Conservation (phyloP, 768 basidiomycete genomes). For the Piloderma croceum region DNA sequence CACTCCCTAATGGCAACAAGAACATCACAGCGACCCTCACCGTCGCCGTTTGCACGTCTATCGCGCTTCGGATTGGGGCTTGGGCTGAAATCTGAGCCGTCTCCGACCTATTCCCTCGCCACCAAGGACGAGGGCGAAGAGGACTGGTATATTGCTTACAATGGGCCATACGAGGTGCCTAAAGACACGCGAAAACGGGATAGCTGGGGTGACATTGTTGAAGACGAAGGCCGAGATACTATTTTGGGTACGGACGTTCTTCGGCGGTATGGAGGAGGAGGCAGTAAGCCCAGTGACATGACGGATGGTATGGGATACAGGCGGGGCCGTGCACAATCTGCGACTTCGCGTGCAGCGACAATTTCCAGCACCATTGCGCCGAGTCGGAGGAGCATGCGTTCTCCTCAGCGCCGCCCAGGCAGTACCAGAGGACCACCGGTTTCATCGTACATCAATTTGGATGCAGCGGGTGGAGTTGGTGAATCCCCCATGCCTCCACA, state of each 20-base stretch:
- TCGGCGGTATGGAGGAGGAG: conserved; percentile 12
- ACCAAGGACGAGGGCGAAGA: conserved; percentile 31
- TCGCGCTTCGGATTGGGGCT: conserved; percentile 28
- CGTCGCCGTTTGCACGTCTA: conserved; percentile 32
- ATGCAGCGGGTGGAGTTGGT: conserved; percentile 55
- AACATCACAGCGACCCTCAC: too few species aligned
- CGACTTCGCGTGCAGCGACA: conserved; percentile 35
- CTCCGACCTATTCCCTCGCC: too few species aligned
- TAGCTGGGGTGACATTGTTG: conserved; percentile 39
- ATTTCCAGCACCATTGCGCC: conserved; percentile 36
- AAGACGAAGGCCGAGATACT: conserved; percentile 21
- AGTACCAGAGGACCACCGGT: conserved; percentile 25
- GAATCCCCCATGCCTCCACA: conserved; percentile 50
- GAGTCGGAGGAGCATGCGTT: conserved; percentile 23
- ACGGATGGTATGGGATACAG: conserved; percentile 18
- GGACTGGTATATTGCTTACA: conserved; percentile 63
- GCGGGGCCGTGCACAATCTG: conserved; percentile 35
- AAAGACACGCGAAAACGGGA: conserved; percentile 27
- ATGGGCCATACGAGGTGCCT: conserved; percentile 52
- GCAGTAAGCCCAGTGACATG: conserved; percentile 4
- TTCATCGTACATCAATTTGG: conserved; percentile 40
- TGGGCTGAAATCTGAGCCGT: too few species aligned
- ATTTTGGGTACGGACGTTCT: conserved; percentile 10
- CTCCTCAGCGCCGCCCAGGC: conserved; percentile 29
- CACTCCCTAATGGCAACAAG: too few species aligned